These are phyloP conservation scores for Lactarius pseudohatsudake DNA, from an alignment of 768 basidiomycete genomes.

Conservation along the genomic window DNA sequence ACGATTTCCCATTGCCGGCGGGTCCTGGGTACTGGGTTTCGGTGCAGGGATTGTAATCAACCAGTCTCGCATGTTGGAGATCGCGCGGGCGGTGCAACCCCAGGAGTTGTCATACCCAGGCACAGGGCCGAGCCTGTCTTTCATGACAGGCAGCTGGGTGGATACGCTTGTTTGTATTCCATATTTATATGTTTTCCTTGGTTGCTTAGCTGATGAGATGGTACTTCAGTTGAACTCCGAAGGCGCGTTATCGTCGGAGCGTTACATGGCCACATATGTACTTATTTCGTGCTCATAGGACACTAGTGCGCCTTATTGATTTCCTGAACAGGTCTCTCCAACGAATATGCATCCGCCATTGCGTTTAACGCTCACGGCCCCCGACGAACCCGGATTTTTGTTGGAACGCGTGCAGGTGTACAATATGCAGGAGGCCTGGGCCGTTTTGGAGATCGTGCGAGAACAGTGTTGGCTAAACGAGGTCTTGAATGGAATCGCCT, in stretches of 20 bases:
- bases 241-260: constrained; percentile 50
- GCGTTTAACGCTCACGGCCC: constrained; percentile 60
- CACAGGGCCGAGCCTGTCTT: constrained; percentile 45
- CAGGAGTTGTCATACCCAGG: constrained; percentile 49
- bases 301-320: constrained; percentile 12
- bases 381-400: constrained; percentile 74
- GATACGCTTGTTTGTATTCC: constrained; percentile 50
- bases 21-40: constrained; percentile 67
- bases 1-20: constrained; percentile 48
- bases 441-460: constrained; percentile 74
- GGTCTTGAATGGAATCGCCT: constrained; percentile 56
- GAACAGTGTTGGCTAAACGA: constrained; percentile 88
- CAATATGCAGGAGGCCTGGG: constrained; percentile 72
- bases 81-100: constrained; percentile 62
- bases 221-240: constrained; percentile 51
- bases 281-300: constrained; percentile 32
- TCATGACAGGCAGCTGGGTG: constrained; percentile 60
- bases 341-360: constrained; percentile 67
- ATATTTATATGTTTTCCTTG: neutral
- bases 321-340: constrained; percentile 54
- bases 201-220: neutral
- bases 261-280: constrained; percentile 70
- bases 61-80: constrained; percentile 70
- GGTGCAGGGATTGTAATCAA: constrained; percentile 72
- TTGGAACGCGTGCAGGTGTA: constrained; percentile 71